A percentile compares a stretch with the other conserved stretches of the same genome.
Conservation (phyloP, 768 basidiomycete species). For the Kwoniella heveanensis region DNA sequence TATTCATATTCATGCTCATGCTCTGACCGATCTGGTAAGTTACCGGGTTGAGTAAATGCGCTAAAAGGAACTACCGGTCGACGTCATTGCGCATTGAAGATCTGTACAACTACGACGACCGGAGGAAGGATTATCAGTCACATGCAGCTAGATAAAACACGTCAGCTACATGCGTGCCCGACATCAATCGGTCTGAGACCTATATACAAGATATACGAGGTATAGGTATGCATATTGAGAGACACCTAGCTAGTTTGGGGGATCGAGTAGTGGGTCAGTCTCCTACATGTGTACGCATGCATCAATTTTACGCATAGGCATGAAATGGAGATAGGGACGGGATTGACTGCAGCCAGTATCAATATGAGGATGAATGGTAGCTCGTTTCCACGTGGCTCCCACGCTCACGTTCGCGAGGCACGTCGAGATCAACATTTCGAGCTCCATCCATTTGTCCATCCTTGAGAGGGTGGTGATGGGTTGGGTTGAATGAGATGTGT, state of each 20-base stretch:
- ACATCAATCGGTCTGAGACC: neutral
- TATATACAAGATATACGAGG: too few relatives aligned
- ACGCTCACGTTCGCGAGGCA: neutral
- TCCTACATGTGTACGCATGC: too few relatives aligned
- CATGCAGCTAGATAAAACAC: too few relatives aligned
- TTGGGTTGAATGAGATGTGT: neutral
- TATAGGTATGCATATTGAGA: too few relatives aligned
- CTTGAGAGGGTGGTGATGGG: too few relatives aligned
- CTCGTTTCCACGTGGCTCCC: neutral
- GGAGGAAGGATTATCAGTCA: neutral
- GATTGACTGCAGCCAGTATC: neutral
- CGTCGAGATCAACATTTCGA: constrained; percentile 1
- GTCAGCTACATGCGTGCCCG: neutral
- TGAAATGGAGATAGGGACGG: too few relatives aligned
- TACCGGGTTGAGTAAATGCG: neutral
- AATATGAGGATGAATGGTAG: too few relatives aligned
- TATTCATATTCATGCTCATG: neutral
- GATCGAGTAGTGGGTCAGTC: too few relatives aligned
- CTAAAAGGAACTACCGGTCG: neutral
- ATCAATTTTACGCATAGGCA: too few relatives aligned
- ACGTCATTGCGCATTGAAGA: too few relatives aligned
- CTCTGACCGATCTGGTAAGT: neutral
- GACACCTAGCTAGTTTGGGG: too few relatives aligned
- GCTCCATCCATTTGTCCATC: neutral
- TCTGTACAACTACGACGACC: neutral